phyloP scores from a whole-genome alignment of 257 asterid genomes.

The Ajuga chamaepitys region DNA sequence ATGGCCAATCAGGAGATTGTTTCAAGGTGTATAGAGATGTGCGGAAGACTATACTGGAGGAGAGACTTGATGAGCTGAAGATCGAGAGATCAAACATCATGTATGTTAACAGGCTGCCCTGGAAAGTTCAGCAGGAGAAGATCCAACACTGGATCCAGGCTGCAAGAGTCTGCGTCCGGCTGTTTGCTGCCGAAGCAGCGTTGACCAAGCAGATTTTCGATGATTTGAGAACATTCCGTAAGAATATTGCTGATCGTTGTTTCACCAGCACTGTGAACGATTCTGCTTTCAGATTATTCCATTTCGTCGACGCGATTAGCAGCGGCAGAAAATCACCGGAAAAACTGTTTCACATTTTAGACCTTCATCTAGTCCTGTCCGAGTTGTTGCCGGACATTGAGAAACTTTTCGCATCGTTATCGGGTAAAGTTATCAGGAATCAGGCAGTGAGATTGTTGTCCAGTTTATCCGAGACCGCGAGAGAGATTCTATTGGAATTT shows the following conservation, averaged over 20 bases:
- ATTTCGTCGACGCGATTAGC: conserved; percentile 69
- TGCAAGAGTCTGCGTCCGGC: conserved; percentile 45
- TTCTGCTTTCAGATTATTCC: conserved; percentile 54
- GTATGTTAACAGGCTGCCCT: conserved; percentile 51
- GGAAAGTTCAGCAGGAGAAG: conserved; percentile 49
- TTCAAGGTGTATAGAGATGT: conserved; percentile 52
- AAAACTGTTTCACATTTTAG: conserved; percentile 67
- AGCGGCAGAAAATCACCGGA: conserved; percentile 56
- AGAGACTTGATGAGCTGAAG: conserved; percentile 30
- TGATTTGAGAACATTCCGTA: conserved; percentile 35
- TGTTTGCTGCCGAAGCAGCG: conserved; percentile 48
- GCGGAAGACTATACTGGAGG: conserved; percentile 43
- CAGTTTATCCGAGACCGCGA: conserved; percentile 52
- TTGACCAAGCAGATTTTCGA: conserved; percentile 52
- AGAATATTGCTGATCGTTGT: conserved; percentile 38
- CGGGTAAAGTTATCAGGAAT: conserved; percentile 44
- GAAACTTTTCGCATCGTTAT: conserved; percentile 44
- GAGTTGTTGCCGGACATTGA: conserved; percentile 52
- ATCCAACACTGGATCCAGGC: conserved; percentile 65
- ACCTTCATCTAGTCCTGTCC: conserved; percentile 50
- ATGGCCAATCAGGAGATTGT: conserved; percentile 51
- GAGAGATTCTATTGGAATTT: conserved; percentile 60
- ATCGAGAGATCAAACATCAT: conserved; percentile 36
- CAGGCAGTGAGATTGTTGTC: conserved; percentile 52
- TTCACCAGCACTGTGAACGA: conserved; percentile 56